Conservation (phyloP, 2,329 filamentous ascomycete genomes). For the Teratosphaeria zuluensis region DNA sequence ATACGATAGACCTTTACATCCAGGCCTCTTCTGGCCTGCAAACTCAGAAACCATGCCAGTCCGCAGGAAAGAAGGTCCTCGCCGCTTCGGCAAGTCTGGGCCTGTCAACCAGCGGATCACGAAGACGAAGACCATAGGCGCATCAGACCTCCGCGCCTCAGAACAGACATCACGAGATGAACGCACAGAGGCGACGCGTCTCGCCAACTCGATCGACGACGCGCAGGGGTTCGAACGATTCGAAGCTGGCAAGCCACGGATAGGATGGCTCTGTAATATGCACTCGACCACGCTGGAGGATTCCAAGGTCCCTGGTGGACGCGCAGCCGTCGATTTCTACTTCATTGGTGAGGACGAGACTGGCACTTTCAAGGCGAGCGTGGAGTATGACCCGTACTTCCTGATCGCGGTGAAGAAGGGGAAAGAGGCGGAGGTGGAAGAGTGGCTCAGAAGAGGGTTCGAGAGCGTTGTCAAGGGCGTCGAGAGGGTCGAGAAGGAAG, state of each 20-base stretch:
- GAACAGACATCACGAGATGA: conserved; percentile 90
- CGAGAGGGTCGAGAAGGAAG: conserved; percentile 77
- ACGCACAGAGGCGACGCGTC: conserved; percentile 72
- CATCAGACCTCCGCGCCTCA: conserved; percentile 59
- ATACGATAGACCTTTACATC: conserved; percentile 1
- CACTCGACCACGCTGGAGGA: conserved; percentile 82
- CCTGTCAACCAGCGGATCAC: conserved; percentile 29
- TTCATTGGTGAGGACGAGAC: conserved; percentile 84
- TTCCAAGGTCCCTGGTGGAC: conserved; percentile 69
- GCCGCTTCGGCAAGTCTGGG: conserved; percentile 30
- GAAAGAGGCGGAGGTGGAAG: conserved; percentile 85
- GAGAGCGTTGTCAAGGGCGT: conserved; percentile 76
- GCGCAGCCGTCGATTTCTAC: conserved; percentile 90
- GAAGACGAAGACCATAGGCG: conserved; percentile 67
- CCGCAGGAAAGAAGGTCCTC: conserved; percentile 29
- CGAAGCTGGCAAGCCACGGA: conserved; percentile 73
- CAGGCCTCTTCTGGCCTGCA: conserved; percentile 5
- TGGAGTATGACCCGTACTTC: conserved; percentile 97
- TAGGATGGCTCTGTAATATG: conserved; percentile 93
- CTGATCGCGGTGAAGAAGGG: conserved; percentile 81
- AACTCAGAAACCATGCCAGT: conserved; percentile 32
- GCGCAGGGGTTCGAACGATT: conserved; percentile 87
- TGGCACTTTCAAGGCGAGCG: conserved; percentile 79
- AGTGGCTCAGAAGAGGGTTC: conserved; percentile 73
- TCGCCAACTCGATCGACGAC: conserved; percentile 87